Base-by-base conservation (phyloP, 352 stramenopile species). In the Lagenidium giganteum region DNA sequence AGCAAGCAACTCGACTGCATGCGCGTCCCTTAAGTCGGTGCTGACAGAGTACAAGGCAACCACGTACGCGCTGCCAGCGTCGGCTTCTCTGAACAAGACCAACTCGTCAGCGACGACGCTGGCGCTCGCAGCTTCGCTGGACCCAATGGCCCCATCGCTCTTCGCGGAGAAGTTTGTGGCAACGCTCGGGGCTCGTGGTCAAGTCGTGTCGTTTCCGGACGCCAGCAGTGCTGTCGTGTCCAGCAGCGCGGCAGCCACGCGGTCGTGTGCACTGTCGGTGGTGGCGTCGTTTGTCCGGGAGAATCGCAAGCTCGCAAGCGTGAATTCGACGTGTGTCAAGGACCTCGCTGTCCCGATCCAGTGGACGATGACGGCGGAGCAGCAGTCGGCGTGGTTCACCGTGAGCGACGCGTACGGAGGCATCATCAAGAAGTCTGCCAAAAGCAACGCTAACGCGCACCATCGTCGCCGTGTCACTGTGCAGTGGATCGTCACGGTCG, bases 241-340 rank as follows among this genome's bases (percentile, higher is more conserved):
- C n/a, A 67, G 30, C n/a, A 53, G 61, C 13, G 26, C 55, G 26
- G n/a, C n/a, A n/a, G n/a, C n/a, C n/a, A n/a, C n/a, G n/a, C n/a
- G n/a, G n/a, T n/a, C 63, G 0, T 91, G 75, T 23, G 62, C 57
- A 4, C 60, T 73, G 21, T 54, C 38, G 23, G 63, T 91, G 5
- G 44, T 91, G 28, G 70, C 65, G 16, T 87, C 75, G 12, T 88
- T 79, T 26, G 47, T 87, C 5, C 44, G 54, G 11, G 61, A 40
- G 23, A 52, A 51, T 27, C 71, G 73, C 20, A 48, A 83, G 29
- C 34, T 91, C 4, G 56, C 33, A n/a, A 46, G 35, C 7, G 66
- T 74, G 40, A 71, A 91, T 41, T 60, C 70, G 14, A 74, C 66
- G 3, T 91, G 79, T 29, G 57, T 85, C 37, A 17, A 37, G 5